Evolutionary conservation across 192 early-diverging fungal genomes (phyloP), one percentile per base, ranked within the genome.

Genomic region (Gaertneriomyces sp.): DNA sequence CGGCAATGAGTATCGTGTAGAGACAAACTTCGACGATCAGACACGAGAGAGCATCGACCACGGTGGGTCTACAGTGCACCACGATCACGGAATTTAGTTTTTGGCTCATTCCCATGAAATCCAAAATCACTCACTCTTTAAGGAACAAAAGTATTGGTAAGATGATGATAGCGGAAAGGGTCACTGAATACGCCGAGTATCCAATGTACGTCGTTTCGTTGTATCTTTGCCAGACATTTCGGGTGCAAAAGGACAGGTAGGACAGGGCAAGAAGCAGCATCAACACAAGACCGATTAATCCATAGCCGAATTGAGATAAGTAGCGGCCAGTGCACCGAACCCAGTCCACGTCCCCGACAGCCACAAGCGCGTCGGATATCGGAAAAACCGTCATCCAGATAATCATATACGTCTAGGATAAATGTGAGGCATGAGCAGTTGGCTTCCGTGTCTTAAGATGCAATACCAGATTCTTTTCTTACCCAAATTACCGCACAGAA

Each of bases 141-240:
- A 63, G 61, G 47, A 63, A 61, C 6, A 51, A 46, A 0, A 49
- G 50, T 6, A 63, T 46, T 2, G 61, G 61, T 51, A 63, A 16
- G 17, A 63, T 63, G 61, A 63, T 63, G 33, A 63, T 52, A 47
- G 61, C 61, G 19, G 61, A 63, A 12, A 63, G 20, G 6, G 61
- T 63, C 10, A 63, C 61, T 3, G 50, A 12, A 51, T 63, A 63
- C 38, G 61, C 61, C 47, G 61, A 63, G 5, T 63, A 63, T 41
- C 61, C 61, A 39, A 63, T 63, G 40, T 63, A 63, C 1, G 17
- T 16, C 7, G 61, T 63, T 42, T 63, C 61, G 46, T 52, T 63
- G 47, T 39, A 63, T 16, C 39, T 49, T 42, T 63, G 61, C 61
- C 50, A 63, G 5, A 63, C 61, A 51, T 63, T 63, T 8, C 61